A percentile compares a stretch with the other conserved stretches of the same genome.
Evolutionary conservation across 768 basidiomycete species (phyloP).

Genomic region (Tulasnella sp.): DNA sequence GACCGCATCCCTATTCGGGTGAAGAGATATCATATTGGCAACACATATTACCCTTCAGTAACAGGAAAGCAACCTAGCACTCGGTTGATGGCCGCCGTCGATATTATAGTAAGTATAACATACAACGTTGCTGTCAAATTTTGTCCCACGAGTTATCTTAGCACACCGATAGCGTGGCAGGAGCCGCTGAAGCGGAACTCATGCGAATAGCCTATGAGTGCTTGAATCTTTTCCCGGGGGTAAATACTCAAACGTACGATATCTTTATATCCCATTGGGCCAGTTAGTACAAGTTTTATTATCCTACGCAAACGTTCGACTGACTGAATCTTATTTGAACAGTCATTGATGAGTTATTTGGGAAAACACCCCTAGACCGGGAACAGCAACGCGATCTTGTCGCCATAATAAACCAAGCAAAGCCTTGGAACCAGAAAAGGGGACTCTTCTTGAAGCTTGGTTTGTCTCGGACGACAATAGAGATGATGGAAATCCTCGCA

Average conservation of each 20-base stretch:
- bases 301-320: neutral
- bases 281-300: slow-evolving; percentile 34
- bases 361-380: slow-evolving; percentile 38
- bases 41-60: slow-evolving; percentile 44
- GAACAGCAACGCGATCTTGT: slow-evolving; percentile 43
- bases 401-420: slow-evolving; percentile 57
- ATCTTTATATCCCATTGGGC: slow-evolving; percentile 67
- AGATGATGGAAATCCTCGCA: slow-evolving; percentile 59
- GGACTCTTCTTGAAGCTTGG: slow-evolving; percentile 56
- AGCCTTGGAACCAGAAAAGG: slow-evolving; percentile 55
- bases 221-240: slow-evolving; percentile 56
- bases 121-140: slow-evolving; percentile 8
- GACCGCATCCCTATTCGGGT: slow-evolving; percentile 37
- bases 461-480: slow-evolving; percentile 48
- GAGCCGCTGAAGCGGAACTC: slow-evolving; percentile 59
- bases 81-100: slow-evolving; percentile 2
- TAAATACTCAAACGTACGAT: slow-evolving; percentile 48
- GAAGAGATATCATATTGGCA: slow-evolving; percentile 69
- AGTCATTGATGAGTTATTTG: slow-evolving; percentile 58
- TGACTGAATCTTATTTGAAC: slow-evolving; percentile 5
- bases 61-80: slow-evolving; percentile 14
- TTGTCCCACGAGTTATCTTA: no score
- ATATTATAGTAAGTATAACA: slow-evolving; percentile 9
- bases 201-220: slow-evolving; percentile 55
- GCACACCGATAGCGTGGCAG: slow-evolving; percentile 8